Percentiles rank a stretch among this genome's conserved stretches.
Conservation (phyloP, 2,329 filamentous ascomycete species). For the Madurella mycetomatis region DNA sequence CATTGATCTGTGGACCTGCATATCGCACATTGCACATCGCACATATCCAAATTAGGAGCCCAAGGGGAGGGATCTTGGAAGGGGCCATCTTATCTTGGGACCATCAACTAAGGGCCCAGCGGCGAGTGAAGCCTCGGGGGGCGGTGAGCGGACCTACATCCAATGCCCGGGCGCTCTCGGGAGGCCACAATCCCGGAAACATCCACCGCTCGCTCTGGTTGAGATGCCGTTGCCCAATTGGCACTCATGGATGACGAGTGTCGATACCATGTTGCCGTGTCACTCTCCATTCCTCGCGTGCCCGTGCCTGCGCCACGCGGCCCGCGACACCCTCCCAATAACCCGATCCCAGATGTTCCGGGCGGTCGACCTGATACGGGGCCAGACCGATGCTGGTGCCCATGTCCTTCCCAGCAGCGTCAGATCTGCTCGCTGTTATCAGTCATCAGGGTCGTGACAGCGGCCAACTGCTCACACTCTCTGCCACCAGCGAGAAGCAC, state of each 20-base stretch:
- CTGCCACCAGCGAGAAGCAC: background rate
- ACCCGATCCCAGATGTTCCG: constrained; percentile 20
- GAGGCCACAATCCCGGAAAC: constrained; percentile 19
- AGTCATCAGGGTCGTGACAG: constrained; percentile 17
- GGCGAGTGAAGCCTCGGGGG: constrained; percentile 13
- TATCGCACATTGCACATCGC: background rate
- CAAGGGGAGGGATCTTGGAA: constrained; percentile 1
- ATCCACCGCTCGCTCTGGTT: constrained; percentile 6
- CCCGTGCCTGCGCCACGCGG: constrained; percentile 22
- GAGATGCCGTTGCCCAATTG: constrained; percentile 16
- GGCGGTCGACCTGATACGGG: constrained; percentile 21
- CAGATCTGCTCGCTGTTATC: constrained; percentile 13
- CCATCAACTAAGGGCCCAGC: background rate
- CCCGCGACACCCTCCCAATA: constrained; percentile 15
- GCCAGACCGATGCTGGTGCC: constrained; percentile 10
- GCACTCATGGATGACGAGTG: constrained; percentile 9
- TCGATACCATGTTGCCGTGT: constrained; percentile 20
- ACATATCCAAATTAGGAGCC: background rate
- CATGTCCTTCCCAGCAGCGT: constrained; percentile 10
- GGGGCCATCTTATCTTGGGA: constrained; percentile 15
- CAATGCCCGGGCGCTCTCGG: constrained; percentile 9
- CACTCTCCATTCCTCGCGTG: constrained; percentile 18
- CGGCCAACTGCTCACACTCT: constrained; percentile 14
- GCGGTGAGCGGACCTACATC: constrained; percentile 20
- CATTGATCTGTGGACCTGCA: background rate